Base-by-base conservation (phyloP, 257 asterid species). In the Solanum bulbocastanum region DNA sequence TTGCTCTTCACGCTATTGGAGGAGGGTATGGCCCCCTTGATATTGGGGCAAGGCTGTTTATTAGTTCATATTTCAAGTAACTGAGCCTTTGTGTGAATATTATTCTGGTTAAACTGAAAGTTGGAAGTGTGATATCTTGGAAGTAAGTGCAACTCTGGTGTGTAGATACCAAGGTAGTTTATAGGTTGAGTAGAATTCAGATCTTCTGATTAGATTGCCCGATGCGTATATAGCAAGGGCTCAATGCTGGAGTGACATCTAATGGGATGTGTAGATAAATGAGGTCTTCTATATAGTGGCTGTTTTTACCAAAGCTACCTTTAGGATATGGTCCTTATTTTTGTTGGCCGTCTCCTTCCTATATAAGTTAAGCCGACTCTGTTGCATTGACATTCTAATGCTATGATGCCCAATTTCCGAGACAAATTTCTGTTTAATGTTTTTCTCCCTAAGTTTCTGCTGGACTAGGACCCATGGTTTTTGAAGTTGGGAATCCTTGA, bases 11-110 rank as follows among this genome's bases (percentile, higher is more conserved):
- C 62, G 97, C 96, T 75, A 79, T 93, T 7, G 98, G 98, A 76
- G 98, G 98, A 73, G 98, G 93, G 60, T 92, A 91, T 87, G 98
- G 98, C 1, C 96, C 99, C 84, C 91, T 93, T 66, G 98, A 95
- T 87, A 93, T 95, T 12, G 96, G 91, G 84, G 96, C 94, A 16
- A 94, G 96, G 90, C 84, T 96, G 86, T 95, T 91, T 85, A 40
- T 93, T 69, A 88, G 94, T 89, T 95, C 99, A 8, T 96, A 95
- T 90, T 90, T 90, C 60, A 89, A 86, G 40, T 92, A 86, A 89
- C 25, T 32, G 49, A 56, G 25, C 84, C 39, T 79, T 4, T 78
- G 6, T 79, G 39, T 79, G 84, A 44, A 44, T 79, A 14, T 79
- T 58, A 44, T 5, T 79, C 84, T 79, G 62, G 84, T 42, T 78